These are phyloP conservation scores for Pluteus cervinus DNA, from an alignment of 768 basidiomycete species.

Conservation along the genomic window DNA sequence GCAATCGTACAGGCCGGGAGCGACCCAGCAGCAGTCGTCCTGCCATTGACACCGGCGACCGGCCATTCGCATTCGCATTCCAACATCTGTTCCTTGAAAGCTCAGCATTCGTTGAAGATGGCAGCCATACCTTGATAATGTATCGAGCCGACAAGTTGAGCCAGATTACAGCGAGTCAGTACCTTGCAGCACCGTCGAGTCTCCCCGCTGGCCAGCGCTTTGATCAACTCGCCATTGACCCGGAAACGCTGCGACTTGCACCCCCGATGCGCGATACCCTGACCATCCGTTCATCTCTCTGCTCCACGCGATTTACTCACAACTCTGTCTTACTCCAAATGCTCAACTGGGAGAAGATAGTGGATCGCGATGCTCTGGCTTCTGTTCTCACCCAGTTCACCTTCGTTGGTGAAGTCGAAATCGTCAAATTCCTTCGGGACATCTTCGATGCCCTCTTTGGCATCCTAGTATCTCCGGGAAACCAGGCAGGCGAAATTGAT, in stretches of 20 bases:
- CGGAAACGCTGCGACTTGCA: constrained; percentile 59
- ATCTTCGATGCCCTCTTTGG: constrained; percentile 93
- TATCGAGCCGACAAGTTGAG: constrained; percentile 74
- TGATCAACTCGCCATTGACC: constrained; percentile 52
- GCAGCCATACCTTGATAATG: constrained; percentile 77
- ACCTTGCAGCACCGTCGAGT: constrained; percentile 66
- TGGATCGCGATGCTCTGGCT: constrained; percentile 58
- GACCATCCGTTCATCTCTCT: constrained; percentile 81
- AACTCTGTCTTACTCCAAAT: constrained; percentile 78
- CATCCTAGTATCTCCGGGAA: constrained; percentile 71
- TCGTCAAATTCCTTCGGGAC: constrained; percentile 85
- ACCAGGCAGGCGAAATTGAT: constrained; percentile 76
- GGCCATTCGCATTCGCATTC: constrained; percentile 89
- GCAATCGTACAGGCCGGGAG: constrained; percentile 57
- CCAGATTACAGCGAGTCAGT: constrained; percentile 60
- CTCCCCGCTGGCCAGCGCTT: constrained; percentile 46
- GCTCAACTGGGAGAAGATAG: constrained; percentile 73
- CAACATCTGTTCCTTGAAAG: constrained; percentile 79
- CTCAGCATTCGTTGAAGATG: constrained; percentile 82
- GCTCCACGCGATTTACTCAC: constrained; percentile 90
- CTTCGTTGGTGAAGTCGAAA: constrained; percentile 92
- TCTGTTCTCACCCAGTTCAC: constrained; percentile 78
- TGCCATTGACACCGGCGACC: constrained; percentile 43
- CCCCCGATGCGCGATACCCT: constrained; percentile 73
- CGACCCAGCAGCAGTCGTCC: constrained; percentile 30